Percentiles rank a stretch among this genome's conserved stretches.
These are phyloP conservation scores for Podaxis sp. DNA, from an alignment of 768 basidiomycete genomes.

Conservation along the genomic window DNA sequence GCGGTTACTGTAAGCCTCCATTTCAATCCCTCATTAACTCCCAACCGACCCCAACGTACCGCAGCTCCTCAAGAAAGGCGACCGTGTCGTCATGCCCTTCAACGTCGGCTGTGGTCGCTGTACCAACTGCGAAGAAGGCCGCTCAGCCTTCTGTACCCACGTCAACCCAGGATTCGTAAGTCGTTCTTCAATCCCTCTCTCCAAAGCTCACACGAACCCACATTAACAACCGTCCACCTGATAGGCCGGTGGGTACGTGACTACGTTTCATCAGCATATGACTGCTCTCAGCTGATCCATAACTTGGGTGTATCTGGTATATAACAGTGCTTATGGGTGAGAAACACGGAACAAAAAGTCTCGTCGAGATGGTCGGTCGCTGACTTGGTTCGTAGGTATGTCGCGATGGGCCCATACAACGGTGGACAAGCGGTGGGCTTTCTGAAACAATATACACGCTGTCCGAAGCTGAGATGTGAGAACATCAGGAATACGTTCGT, in stretches of 20 bases:
- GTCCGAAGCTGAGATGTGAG: background rate
- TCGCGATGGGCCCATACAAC: slow-evolving; percentile 56
- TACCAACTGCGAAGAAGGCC: slow-evolving; percentile 53
- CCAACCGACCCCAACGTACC: background rate
- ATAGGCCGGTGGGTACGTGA: slow-evolving; percentile 46
- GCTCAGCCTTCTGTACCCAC: slow-evolving; percentile 54
- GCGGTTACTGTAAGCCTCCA: slow-evolving; percentile 39
- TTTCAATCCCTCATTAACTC: background rate
- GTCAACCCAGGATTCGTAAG: slow-evolving; percentile 60
- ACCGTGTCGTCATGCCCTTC: slow-evolving; percentile 62
- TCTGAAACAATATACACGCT: background rate
- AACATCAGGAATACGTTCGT: slow-evolving; percentile 49
- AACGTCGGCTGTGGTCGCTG: slow-evolving; percentile 61
- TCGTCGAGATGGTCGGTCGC: background rate
- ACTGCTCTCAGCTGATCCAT: background rate
- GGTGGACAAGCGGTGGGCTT: slow-evolving; percentile 49
- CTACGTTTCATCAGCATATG: background rate
- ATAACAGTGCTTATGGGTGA: slow-evolving; percentile 45
- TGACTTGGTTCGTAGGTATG: slow-evolving; percentile 36
- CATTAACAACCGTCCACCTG: background rate
- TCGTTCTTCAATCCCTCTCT: slow-evolving; percentile 10
- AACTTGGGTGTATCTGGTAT: background rate
- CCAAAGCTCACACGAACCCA: background rate
- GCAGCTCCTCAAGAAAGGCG: slow-evolving; percentile 52
- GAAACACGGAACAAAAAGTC: slow-evolving; percentile 3